Evolutionary conservation across 2,329 filamentous ascomycete species (phyloP).

Genomic region (Botrytis pseudocinerea): DNA sequence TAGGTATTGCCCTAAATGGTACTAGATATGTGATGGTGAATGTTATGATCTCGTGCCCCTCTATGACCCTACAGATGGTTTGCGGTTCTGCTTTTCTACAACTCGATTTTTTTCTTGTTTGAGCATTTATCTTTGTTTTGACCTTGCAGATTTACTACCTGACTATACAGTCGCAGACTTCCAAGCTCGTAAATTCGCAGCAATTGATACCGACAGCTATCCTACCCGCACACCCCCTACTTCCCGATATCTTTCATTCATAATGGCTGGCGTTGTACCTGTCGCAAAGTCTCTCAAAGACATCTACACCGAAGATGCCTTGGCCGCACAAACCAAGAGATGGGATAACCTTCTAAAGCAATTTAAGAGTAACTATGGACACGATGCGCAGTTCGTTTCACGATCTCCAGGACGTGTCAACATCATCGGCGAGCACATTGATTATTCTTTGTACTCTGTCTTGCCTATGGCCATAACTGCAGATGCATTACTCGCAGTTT

Average conservation of each 20-base stretch:
- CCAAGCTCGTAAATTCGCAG: not conserved
- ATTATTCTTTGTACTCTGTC: slow-evolving; percentile 96
- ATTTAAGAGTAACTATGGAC: slow-evolving; percentile 71
- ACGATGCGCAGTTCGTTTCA: slow-evolving; percentile 75
- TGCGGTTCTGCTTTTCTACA: not conserved
- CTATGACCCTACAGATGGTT: not conserved
- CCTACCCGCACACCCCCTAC: slow-evolving; percentile 22
- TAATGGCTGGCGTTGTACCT: slow-evolving; percentile 65
- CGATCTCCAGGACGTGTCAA: slow-evolving; percentile 94
- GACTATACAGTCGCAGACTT: not conserved
- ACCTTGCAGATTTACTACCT: not conserved
- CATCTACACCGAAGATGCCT: slow-evolving; percentile 77
- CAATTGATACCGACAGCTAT: slow-evolving; percentile 21
- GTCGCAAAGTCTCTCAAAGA: slow-evolving; percentile 72
- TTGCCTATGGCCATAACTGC: slow-evolving; percentile 93
- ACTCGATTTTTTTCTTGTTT: not conserved
- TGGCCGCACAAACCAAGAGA: slow-evolving; percentile 66
- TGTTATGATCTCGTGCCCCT: slow-evolving; percentile 17
- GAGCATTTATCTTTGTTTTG: not conserved
- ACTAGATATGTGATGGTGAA: slow-evolving; percentile 4
- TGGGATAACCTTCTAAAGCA: slow-evolving; percentile 73
- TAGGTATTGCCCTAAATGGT: slow-evolving; percentile 13
- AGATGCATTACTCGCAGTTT: slow-evolving; percentile 85
- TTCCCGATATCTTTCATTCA: slow-evolving; percentile 22
- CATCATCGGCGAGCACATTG: slow-evolving; percentile 98